Percentiles rank a stretch among this genome's conserved stretches.
Evolutionary conservation across 768 basidiomycete genomes (phyloP).

Genomic region (Mycena chlorophos): DNA sequence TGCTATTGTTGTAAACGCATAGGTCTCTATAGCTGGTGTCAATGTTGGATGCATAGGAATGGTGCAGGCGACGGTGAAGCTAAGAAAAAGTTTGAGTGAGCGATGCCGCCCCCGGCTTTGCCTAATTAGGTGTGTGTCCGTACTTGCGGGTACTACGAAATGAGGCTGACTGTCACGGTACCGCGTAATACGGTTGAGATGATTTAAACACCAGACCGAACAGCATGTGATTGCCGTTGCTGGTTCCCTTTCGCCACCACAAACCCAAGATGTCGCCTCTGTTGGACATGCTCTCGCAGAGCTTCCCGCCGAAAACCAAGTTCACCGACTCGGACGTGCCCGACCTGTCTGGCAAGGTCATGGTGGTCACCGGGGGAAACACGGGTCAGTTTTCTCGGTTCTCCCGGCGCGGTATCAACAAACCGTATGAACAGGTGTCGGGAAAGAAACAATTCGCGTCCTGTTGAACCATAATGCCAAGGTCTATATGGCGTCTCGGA

Average conservation of each 20-base stretch:
- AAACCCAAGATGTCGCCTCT: too few species aligned
- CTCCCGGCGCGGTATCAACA: not conserved
- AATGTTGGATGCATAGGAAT: too few species aligned
- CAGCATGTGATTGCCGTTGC: not conserved
- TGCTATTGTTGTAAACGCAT: too few species aligned
- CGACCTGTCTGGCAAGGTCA: slow-evolving; percentile 21
- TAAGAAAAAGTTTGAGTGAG: too few species aligned
- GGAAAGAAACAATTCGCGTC: slow-evolving; percentile 26
- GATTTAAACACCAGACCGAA: too few species aligned
- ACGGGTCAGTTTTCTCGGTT: slow-evolving; percentile 7
- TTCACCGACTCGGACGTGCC: slow-evolving; percentile 20
- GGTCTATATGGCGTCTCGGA: slow-evolving; percentile 44
- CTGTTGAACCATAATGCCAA: slow-evolving; percentile 37
- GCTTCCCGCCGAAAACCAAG: slow-evolving; percentile 19
- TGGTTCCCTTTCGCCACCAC: not conserved
- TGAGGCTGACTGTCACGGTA: too few species aligned
- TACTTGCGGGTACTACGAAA: too few species aligned
- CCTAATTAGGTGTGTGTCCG: too few species aligned
- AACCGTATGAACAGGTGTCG: slow-evolving; percentile 15
- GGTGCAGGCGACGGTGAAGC: too few species aligned
- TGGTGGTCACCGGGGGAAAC: slow-evolving; percentile 25
- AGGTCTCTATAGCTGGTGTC: too few species aligned
- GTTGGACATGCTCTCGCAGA: slow-evolving; percentile 13
- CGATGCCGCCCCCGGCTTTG: too few species aligned
- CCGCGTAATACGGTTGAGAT: too few species aligned